Evolutionary conservation across 148 eudicot genomes (phyloP), one percentile per base, ranked within the genome.

Genomic region (Fagopyrum tataricum): DNA sequence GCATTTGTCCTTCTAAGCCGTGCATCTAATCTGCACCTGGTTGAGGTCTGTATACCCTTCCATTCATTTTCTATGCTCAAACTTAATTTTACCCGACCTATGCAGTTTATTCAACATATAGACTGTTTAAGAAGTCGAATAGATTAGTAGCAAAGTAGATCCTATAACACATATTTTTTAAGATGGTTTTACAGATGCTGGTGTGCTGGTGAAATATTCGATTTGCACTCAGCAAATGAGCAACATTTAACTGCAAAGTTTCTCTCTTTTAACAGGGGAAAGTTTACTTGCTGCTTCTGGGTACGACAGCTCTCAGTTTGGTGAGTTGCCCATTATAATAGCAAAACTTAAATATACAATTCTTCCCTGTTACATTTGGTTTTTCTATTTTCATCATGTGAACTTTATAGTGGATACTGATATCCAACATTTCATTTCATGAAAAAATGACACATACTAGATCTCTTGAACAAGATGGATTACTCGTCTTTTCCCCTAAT

Each of bases 1-100:
- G 96, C 97, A 52, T 95, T 95, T 82, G 97, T 95, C 76, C 94
- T 95, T 61, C 89, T 95, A 42, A 95, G 99, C 70, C 99, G 99
- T 74, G 99, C 99, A 67, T 95, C 97, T 66, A 95, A 95, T 82
- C 80, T 91, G 84, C 99, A 95, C 85, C 85, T 95, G 71, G 97
- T 95, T 42, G 99, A 89, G 99, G 99, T 95, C 74, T 74, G 75
- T 78, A 58, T 70, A 39, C 64, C 37, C 41, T 44, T 75, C 53
- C 3, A 23, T 71, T 24, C 40, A 46, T 70, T 24, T 26, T 61
- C 40, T 26, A 4, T 0, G 14, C 14, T 59, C 67, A 59, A 21
- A n/a, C 23, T 56, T 11, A 20, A 20, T 21, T 7, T 20, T 26
- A 31, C 10, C 14, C 1, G 23, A 56, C 67, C 17, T 61, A 24